Evolutionary conservation across 805 yeast genomes (phyloP), one percentile per base, ranked within the genome.

Genomic region (Candida pseudofarinosa): DNA sequence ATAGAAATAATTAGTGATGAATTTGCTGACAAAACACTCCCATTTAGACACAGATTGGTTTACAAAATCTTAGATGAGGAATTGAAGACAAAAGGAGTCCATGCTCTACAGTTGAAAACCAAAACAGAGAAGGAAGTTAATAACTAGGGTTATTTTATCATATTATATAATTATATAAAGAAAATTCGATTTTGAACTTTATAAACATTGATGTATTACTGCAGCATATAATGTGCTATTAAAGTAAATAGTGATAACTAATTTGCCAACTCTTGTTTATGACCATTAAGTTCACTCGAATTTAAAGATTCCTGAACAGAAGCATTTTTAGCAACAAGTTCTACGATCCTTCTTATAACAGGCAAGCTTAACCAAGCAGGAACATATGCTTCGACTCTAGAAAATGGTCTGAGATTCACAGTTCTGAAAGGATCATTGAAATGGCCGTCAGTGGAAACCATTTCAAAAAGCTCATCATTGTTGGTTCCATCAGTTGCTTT

Each of bases 311-410:
- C 86, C 60, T 81, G 88, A 12, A 75, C 87, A 17, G 85, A 74
- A 14, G 91, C 95, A 58, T 84, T 85, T 65, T 81, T 83, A 10
- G 95, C 87, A 37, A 85, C 91, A 53, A 93, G 73, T 61, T 90
- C 97, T 33, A 90, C 87, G 38, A 93, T 81, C 64, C 93, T 77
- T 70, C 95, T 85, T 31, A 95, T 83, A 33, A 79, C 83, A 35
- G 98, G 98, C 50, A 90, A 79, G 53, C 84, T 86, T 66, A 93
- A 72, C 87, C 95, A 87, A 1, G 95, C 90, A 33, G 99, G 99
- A 48, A 93, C 91, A 59, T 90, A 93, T 14, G 95, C 89, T 69
- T 87, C 88, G 54, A 84, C 83, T 59, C 86, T 71, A 58, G 85
- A 74, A 76, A 86, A 86, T 43, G 89, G 89, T 60, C 93, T 75